Evolutionary conservation across 345 rosid species (phyloP), one percentile per base, ranked within the genome.

Genomic region (Passiflora organensis): DNA sequence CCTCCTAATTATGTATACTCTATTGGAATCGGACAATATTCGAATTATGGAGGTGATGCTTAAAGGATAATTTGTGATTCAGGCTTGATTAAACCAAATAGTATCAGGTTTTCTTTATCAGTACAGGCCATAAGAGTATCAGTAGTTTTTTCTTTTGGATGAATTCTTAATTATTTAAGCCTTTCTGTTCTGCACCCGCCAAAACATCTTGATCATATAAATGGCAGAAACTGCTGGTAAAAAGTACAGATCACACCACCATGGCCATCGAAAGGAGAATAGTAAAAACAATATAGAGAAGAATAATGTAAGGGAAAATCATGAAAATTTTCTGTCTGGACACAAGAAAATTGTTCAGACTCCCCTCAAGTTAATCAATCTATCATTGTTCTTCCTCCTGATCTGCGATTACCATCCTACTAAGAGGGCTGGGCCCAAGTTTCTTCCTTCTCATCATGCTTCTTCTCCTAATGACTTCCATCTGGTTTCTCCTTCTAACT

Each of bases 391-490:
- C 53, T 6, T 68, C 51, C 0, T 56, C 63, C 37, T 72, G 66
- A 36, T 75, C 75, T 9, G 93, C 91, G 65, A 70, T 46, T 38
- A 76, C 85, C 99, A 93, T 88, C 60, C 85, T 78, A 73, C 78
- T 60, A 41, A 93, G 88, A 72, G 80, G 96, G 63, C 99, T 93
- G 25, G 95, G 99, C 0, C 99, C 96, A 62, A 93, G 85, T 74
- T 67, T 82, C 70, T 82, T 88, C 78, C 68, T 84, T 60, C 84
- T 82, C 78, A 70, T 68, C 55, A 75, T 24, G 38, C 63, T 69
- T 62, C 95, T 85, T 60, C 46, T 84, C 80, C 86, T 78, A 43
- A 91, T 82, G 10, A 82, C 78, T 70, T 91, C 98, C 88, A 91
- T 84, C 55, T 82, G 75, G 75, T 91, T 81, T 72, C 85, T 87